Conservation (phyloP, 2,329 filamentous ascomycete genomes). For the Conoideocrella luteorostrata region DNA sequence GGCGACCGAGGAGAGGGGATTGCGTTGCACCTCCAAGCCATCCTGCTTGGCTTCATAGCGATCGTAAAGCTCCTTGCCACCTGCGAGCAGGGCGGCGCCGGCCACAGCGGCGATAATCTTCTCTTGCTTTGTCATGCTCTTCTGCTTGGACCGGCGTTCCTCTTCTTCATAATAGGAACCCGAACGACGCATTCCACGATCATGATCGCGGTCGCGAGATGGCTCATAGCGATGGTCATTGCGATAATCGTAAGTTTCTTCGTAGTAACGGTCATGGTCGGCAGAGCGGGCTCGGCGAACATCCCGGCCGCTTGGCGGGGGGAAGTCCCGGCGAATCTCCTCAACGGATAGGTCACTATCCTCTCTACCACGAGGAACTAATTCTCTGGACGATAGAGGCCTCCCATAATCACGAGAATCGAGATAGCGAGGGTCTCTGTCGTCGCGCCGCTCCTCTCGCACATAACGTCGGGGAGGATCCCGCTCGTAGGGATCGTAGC, state of each 20-base stretch:
- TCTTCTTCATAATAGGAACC: conserved; percentile 55
- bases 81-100: conserved; percentile 57
- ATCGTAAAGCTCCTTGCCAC: conserved; percentile 61
- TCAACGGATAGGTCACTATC: conserved; percentile 72
- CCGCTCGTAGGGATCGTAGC: conserved; percentile 50
- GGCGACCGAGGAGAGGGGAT: conserved; percentile 52
- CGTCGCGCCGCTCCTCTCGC: conserved; percentile 47
- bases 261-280: conserved; percentile 49
- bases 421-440: conserved; percentile 46
- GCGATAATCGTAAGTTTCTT: conserved; percentile 43
- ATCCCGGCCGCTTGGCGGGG: conserved; percentile 54
- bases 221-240: conserved; percentile 36
- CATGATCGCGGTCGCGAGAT: conserved; percentile 24
- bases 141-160: conserved; percentile 38
- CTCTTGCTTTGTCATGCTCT: conserved; percentile 51
- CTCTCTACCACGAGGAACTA: conserved; percentile 56
- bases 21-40: conserved; percentile 46
- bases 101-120: conserved; percentile 62
- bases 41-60: conserved; percentile 51
- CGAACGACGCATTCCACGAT: conserved; percentile 36
- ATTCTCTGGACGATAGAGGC: conserved; percentile 40
- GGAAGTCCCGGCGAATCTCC: conserved; percentile 79
- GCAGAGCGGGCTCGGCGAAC: conserved; percentile 58
- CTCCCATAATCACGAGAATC: conserved; percentile 46
- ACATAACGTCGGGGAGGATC: conserved; percentile 46